phyloP scores from a whole-genome alignment of 2,329 filamentous ascomycete genomes.

The Pseudocercospora fijiensis region DNA sequence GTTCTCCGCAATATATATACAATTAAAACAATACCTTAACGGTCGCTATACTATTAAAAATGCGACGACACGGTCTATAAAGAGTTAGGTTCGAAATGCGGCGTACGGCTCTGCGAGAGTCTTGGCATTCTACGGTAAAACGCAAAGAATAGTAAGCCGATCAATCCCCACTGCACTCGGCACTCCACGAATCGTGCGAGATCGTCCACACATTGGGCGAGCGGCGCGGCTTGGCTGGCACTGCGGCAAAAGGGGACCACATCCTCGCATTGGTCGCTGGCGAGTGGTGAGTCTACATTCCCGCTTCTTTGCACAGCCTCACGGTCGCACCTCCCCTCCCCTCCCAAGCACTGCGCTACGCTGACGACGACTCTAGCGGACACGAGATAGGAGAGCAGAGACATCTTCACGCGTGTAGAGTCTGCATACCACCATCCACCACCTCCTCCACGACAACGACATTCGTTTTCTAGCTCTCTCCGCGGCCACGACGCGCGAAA shows the following conservation, averaged over 20 bases:
- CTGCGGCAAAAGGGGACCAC: background rate
- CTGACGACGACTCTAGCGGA: background rate
- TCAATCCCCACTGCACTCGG: constrained; percentile 3
- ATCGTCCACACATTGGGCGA: background rate
- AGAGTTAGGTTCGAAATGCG: too few relatives aligned
- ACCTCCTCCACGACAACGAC: background rate
- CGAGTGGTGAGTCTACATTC: background rate
- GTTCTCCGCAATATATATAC: too few relatives aligned
- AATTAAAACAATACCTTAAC: too few relatives aligned
- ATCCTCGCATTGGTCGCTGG: background rate
- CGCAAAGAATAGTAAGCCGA: background rate
- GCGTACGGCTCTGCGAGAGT: too few relatives aligned
- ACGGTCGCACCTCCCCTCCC: background rate
- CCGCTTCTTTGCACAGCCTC: constrained; percentile 2
- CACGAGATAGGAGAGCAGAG: background rate
- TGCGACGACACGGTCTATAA: too few relatives aligned
- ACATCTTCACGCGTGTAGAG: background rate
- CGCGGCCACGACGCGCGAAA: background rate
- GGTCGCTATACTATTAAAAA: too few relatives aligned
- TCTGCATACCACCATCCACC: background rate
- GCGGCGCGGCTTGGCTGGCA: background rate
- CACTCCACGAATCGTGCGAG: constrained; percentile 2
- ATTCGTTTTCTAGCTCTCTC: background rate
- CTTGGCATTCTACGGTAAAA: too few relatives aligned
- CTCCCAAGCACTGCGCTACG: background rate